These are phyloP conservation scores for Naganishia vaughanmartiniae DNA, from an alignment of 768 basidiomycete genomes.

Conservation along the genomic window DNA sequence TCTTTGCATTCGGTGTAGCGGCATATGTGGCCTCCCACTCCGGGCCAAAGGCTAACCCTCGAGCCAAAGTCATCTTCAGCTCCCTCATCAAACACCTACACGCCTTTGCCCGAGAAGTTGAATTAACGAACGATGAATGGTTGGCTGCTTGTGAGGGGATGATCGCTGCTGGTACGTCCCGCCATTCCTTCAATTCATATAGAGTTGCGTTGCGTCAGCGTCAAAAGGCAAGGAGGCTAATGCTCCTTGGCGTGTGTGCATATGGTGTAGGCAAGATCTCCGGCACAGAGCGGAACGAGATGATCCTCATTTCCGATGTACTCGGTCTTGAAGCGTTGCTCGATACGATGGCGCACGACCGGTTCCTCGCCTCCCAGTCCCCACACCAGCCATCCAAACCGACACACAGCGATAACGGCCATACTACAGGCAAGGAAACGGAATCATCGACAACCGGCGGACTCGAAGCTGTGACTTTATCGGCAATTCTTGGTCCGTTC, in stretches of 20 bases:
- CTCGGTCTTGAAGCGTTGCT: conserved; percentile 42
- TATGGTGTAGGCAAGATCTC: conserved; percentile 27
- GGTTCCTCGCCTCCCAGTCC: not conserved
- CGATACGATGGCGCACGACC: conserved; percentile 29
- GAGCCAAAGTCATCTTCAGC: conserved; percentile 76
- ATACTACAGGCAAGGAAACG: not conserved
- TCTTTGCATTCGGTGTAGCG: not conserved
- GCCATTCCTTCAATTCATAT: not conserved
- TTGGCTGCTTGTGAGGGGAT: conserved; percentile 36
- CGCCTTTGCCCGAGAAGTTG: conserved; percentile 36
- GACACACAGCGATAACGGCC: no score
- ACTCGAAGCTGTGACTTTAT: conserved; percentile 25
- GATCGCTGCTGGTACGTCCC: conserved; percentile 31
- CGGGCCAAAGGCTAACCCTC: conserved; percentile 10
- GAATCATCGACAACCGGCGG: not conserved
- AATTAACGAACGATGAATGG: conserved; percentile 41
- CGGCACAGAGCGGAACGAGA: conserved; percentile 36
- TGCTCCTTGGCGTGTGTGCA: not conserved
- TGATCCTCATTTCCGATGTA: conserved; percentile 40
- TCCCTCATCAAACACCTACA: conserved; percentile 53
- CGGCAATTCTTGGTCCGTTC: conserved; percentile 43
- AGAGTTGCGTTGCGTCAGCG: no score
- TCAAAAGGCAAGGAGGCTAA: no score
- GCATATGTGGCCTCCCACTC: conserved; percentile 3
- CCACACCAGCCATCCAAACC: no score